phyloP scores from a whole-genome alignment of 2,329 filamentous ascomycete species.

The Fusarium liriodendri region DNA sequence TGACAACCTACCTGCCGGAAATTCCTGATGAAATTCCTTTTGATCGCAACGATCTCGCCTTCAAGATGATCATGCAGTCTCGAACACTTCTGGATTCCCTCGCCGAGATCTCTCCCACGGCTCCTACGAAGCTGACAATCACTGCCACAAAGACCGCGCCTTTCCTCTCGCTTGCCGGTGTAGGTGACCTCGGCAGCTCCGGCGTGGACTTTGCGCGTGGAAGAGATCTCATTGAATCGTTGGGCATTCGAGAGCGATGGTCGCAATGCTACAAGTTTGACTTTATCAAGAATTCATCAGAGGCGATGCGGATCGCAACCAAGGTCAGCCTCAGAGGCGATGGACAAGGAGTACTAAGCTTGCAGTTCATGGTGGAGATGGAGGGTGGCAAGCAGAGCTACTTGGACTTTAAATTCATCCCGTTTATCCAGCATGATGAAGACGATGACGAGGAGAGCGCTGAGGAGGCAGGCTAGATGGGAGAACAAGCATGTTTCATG shows the following conservation, averaged over 20 bases:
- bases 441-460: slow-evolving; percentile 42
- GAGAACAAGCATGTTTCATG: slow-evolving; percentile 1
- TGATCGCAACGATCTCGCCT: slow-evolving; percentile 79
- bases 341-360: slow-evolving; percentile 86
- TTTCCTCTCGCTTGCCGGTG: slow-evolving; percentile 78
- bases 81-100: slow-evolving; percentile 78
- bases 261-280: slow-evolving; percentile 86
- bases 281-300: slow-evolving; percentile 83
- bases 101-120: slow-evolving; percentile 75
- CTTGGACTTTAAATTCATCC: slow-evolving; percentile 86
- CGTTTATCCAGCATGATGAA: slow-evolving; percentile 72
- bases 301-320: slow-evolving; percentile 92
- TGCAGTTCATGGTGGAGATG: slow-evolving; percentile 96
- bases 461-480: slow-evolving; percentile 18
- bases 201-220: slow-evolving; percentile 75
- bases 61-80: slow-evolving; percentile 96
- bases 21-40: slow-evolving; percentile 86
- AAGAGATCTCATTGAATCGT: slow-evolving; percentile 78
- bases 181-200: slow-evolving; percentile 68
- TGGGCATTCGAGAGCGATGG: slow-evolving; percentile 70
- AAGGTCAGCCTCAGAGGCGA: slow-evolving; percentile 95
- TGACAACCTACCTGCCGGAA: slow-evolving; percentile 88
- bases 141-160: slow-evolving; percentile 72
- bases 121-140: slow-evolving; percentile 78
- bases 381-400: slow-evolving; percentile 78